Percentiles rank a stretch among this genome's conserved stretches.
phyloP scores from a whole-genome alignment of 257 asterid species.

The Solanum etuberosum region DNA sequence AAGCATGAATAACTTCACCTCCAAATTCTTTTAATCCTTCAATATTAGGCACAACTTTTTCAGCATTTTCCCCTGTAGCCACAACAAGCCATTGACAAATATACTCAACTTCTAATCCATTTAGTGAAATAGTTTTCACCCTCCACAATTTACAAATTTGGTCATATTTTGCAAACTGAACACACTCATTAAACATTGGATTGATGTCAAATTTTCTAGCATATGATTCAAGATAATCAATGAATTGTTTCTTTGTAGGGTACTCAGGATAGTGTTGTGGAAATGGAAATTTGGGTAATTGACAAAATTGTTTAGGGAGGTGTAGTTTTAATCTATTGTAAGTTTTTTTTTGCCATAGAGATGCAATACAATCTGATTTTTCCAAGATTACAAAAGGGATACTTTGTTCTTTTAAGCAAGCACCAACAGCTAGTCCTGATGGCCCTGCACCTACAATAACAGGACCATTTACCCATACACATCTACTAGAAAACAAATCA shows the following conservation, averaged over 20 bases:
- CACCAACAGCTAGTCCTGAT: slow-evolving; percentile 9
- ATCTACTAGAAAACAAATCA: background rate
- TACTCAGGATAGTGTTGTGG: slow-evolving; percentile 10
- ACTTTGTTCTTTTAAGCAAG: slow-evolving; percentile 4
- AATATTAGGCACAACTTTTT: slow-evolving; percentile 8
- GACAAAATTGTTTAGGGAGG: slow-evolving; percentile 7
- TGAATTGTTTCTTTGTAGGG: slow-evolving; percentile 16
- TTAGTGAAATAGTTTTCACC: background rate
- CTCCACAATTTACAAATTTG: slow-evolving; percentile 6
- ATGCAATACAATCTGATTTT: slow-evolving; percentile 10
- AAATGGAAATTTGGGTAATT: slow-evolving; percentile 6
- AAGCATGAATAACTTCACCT: slow-evolving; percentile 12
- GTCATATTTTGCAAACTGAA: slow-evolving; percentile 1
- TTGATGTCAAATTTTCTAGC: slow-evolving; percentile 1
- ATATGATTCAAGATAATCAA: slow-evolving; percentile 11
- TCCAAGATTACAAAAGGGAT: slow-evolving; percentile 7
- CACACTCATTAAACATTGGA: slow-evolving; percentile 8
- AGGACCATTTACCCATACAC: slow-evolving; percentile 10
- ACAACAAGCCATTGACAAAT: slow-evolving; percentile 19
- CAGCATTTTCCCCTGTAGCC: slow-evolving; percentile 21
- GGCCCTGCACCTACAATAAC: slow-evolving; percentile 15
- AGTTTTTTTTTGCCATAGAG: slow-evolving; percentile 8
- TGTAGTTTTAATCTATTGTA: slow-evolving; percentile 7
- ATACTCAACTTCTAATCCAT: slow-evolving; percentile 3
- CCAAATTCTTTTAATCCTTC: slow-evolving; percentile 13